Conservation (phyloP, 108 stramenopile species). For the Nannochloropsis salina region DNA sequence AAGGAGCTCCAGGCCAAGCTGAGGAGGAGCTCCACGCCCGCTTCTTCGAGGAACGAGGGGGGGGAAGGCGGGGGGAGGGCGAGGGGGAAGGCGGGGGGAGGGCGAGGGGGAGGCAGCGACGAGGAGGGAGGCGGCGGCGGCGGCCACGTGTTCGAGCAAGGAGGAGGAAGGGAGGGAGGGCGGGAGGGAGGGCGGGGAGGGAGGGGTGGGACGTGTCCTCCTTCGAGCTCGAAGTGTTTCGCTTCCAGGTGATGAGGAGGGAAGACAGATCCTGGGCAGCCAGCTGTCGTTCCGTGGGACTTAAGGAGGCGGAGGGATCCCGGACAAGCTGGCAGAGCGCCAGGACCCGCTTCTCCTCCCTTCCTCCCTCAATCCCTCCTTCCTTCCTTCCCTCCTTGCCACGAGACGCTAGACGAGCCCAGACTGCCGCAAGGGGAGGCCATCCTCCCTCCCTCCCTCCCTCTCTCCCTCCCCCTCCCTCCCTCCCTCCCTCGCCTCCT, state of each 20-base stretch:
- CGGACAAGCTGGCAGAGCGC: not conserved
- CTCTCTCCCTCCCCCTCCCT: too few species aligned
- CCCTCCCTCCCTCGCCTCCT: too few species aligned
- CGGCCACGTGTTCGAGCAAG: not conserved
- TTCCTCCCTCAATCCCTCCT: not conserved
- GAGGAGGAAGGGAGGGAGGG: not conserved
- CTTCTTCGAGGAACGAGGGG: not conserved
- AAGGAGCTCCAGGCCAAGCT: not conserved
- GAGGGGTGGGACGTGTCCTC: too few species aligned
- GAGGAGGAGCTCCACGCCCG: not conserved
- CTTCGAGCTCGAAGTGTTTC: not conserved
- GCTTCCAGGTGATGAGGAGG: not conserved
- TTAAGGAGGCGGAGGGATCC: not conserved
- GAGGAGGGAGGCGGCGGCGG: conserved; percentile 9
- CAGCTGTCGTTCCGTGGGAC: not conserved
- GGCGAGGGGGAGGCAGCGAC: not conserved
- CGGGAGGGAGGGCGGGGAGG: not conserved
- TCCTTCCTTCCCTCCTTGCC: too few species aligned
- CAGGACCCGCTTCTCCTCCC: not conserved
- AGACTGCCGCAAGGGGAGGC: too few species aligned
- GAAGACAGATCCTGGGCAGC: not conserved
- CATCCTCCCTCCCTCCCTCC: too few species aligned
- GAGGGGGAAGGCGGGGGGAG: not conserved
- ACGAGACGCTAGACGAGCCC: too few species aligned
- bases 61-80: not conserved